Base-by-base conservation (phyloP, 2,329 filamentous ascomycete genomes). In the Monosporascus ibericus region DNA sequence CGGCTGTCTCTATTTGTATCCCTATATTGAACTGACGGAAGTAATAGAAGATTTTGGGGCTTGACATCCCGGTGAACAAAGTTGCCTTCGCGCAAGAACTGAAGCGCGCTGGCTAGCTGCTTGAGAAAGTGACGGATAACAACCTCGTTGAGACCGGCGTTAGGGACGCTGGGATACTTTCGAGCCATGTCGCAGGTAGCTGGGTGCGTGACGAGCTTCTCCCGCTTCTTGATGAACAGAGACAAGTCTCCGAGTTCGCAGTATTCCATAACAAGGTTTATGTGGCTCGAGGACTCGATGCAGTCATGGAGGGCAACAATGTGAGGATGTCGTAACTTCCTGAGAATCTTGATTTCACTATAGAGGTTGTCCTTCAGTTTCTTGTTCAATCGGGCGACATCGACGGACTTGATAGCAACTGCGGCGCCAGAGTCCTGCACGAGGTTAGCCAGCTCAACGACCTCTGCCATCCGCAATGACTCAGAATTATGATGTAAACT, bases 181-280 rank as follows among this genome's bases (percentile, higher is more conserved):
- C 86, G 81, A 55, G 95, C 90, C 84, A 97, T 92, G 61, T 95
- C 90, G 65, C 84, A 82, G 3, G 92, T 94, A 50, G 89, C 87
- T 27, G 88, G 84, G 67, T 95, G 88, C 48, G 86, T 87, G 44
- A 79, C 80, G 46, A 96, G 81, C 65, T 86, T 88, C 55, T 92
- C 85, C 55, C 92, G 84, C 73, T 94, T 95, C 78, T 94, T 95
- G 74, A 99, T 96, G 71, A 99, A 97, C 50, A 92, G 79, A 11
- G 94, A 95, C 53, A 99, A 74, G 67, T 99, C 94, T 22, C 94
- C 92, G 40, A 99, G 81, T 67, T 95, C 90, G 73, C 94, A 97
- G 72, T 95, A 97, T 74, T 99, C 94, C 92, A 97, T 99, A 58
- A 97, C 86, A 53, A 99, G 81, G 72, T 99, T 94, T 72, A 97